Evolutionary conservation across 176 grass and related monocot species (phyloP).

Genomic region (Zoysia pacifica): DNA sequence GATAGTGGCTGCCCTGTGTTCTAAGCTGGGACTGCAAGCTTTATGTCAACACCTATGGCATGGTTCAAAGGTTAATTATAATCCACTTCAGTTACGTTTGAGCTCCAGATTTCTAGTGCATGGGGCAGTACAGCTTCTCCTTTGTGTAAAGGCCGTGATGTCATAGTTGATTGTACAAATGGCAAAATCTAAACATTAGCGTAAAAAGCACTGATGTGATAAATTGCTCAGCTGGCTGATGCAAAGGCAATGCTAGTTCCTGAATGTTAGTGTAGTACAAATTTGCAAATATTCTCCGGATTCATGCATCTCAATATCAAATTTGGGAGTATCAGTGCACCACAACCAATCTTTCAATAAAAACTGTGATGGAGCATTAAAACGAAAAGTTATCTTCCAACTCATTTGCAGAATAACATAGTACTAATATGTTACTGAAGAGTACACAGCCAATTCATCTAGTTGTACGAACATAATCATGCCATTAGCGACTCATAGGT

Average conservation of each 20-base stretch:
- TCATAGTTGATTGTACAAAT: not conserved
- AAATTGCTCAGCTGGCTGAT: conserved; percentile 22
- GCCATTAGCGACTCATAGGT: not conserved
- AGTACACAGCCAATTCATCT: not conserved
- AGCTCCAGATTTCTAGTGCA: not conserved
- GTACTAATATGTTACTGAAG: not conserved
- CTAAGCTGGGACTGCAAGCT: conserved; percentile 14
- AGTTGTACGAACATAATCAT: not conserved
- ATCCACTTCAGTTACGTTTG: conserved; percentile 4
- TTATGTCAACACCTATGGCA: not conserved
- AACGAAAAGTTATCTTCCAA: too few species aligned
- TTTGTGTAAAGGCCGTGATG: conserved; percentile 22
- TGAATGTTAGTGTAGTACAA: conserved; percentile 22
- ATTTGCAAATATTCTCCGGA: not conserved
- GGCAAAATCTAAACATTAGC: not conserved
- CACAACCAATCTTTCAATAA: not conserved
- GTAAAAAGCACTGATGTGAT: not conserved
- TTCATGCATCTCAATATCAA: not conserved
- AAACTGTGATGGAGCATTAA: not conserved
- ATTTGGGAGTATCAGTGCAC: not conserved
- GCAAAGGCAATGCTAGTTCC: conserved; percentile 10
- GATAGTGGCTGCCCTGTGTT: conserved; percentile 50
- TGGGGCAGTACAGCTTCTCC: not conserved
- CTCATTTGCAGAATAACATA: too few species aligned
- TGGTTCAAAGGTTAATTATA: conserved; percentile 11